Base-by-base conservation (phyloP, 2,329 filamentous ascomycete species). In the Fonsecaea pugnacius region DNA sequence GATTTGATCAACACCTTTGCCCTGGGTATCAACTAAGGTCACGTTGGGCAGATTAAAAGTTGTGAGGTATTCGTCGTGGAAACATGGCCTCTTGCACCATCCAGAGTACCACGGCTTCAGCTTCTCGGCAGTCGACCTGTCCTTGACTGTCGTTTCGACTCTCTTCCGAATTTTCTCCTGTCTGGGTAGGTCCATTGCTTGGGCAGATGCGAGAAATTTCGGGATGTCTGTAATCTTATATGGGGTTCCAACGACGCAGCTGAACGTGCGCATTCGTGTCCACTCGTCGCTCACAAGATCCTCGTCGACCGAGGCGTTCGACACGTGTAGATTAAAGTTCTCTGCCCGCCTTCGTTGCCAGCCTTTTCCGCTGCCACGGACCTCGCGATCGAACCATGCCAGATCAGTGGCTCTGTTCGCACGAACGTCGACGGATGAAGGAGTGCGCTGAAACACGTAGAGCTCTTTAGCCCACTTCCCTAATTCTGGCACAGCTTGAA, bases 81-180 rank as follows among this genome's bases (percentile, higher is more conserved):
- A 88, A 36, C 78, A 82, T 0, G 87, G 86, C 0, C 87, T 81
- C 73, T 89, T 89, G 77, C 87, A 89, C 81, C 83, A 88, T 0
- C 75, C 74, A 0, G 83, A 80, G 70, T 88, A 89, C 83, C 83
- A 87, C 0, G 85, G 77, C 70, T 85, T 84, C 8, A 89, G 78
- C 2, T 73, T 78, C 30, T 79, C 78, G 0, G 86, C 86, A 0
- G 81, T 84, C 1, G 72, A 73, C 10, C 73, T 72, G 68, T 88
- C 80, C 38, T 80, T 73, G 16, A 89, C 32, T 5, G 9, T 33
- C 32, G 4, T 9, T 4, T 33, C 32, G 32, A 33, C 32, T 33
- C 32, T 33, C 32, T 4, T 9, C 4, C 32, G 32, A 33, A 33
- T 33, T 33, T 9, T 33, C 9, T 33, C 32, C 9, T n/a, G n/a